Evolutionary conservation across 1,139 yeast species (phyloP), one percentile per base, ranked within the genome.

Genomic region (Hansenula lynferdii): DNA sequence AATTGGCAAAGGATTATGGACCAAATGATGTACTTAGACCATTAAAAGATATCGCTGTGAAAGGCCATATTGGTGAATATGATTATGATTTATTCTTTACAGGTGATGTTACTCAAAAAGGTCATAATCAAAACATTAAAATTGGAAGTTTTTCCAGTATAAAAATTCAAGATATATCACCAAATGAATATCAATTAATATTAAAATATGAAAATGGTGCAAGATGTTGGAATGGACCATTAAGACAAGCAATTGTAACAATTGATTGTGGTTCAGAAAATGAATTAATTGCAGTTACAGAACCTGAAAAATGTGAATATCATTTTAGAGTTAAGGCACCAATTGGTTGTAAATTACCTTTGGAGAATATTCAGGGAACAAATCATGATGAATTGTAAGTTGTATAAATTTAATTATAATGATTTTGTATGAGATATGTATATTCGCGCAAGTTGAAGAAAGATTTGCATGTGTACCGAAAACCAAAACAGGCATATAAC

Each of bases 181-280:
- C 50, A 5, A 46, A 48, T n/a, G 42, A 53, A 18, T 49, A 53
- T 40, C 64, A 63, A 9, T 47, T 72, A 29, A 62, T 58, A 10
- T 59, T 80, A 16, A 60, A 62, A 22, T 90, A 68, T 55, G 66
- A 59, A 6, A 59, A 69, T 25, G 99, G 99, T n/a, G 80, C 80
- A 36, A 73, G 72, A 54, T 94, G 99, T 61, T 92, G 98, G 97
- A 86, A 89, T 57, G 98, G 98, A 0, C 97, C 97, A 4, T 60
- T 67, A 22, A 75, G 99, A 57, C 73, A 82, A 26, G 90, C 89
- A 0, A 63, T 62, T 10, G 80, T 86, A 4, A 69, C 70, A 21
- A 58, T 92, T 43, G 65, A 67, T 17, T 94, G 99, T 62, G 95
- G 95, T 1, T 57, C 65, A 5, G 63, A 66, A 3, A 65, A 74